phyloP scores from a whole-genome alignment of 2,329 filamentous ascomycete genomes.

The Aspergillus cejpii region DNA sequence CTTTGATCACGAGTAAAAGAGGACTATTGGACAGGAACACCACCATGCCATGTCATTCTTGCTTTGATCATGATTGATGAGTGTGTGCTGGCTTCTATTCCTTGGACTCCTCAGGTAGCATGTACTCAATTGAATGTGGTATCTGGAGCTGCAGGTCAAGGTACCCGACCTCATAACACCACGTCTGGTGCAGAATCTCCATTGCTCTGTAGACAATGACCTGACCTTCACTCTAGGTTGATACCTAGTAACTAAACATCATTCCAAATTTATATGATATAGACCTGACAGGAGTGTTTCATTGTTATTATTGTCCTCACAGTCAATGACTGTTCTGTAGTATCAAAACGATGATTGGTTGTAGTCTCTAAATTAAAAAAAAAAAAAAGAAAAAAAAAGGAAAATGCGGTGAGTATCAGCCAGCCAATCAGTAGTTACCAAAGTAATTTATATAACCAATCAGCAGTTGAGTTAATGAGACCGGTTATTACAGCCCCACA shows the following conservation, averaged over 20 bases:
- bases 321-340: neutral
- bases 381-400: conserved; percentile 11
- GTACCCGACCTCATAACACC: conserved; percentile 13
- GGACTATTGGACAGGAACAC: neutral
- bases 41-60: neutral
- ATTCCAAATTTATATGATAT: neutral
- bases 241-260: neutral
- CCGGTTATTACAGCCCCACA: conserved; percentile 18
- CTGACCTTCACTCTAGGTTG: neutral
- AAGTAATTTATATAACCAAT: conserved; percentile 21
- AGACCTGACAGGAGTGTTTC: neutral
- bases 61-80: neutral
- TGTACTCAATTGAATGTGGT: too few species aligned
- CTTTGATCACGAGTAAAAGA: neutral
- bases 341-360: conserved; percentile 9
- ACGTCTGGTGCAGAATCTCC: too few species aligned
- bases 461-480: conserved; percentile 5
- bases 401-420: conserved; percentile 32
- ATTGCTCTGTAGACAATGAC: neutral
- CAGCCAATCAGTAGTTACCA: conserved; percentile 21
- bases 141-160: conserved; percentile 18
- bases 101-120: too few species aligned
- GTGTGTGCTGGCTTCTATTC: too few species aligned
- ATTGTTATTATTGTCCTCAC: too few species aligned
- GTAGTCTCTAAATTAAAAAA: conserved; percentile 3